phyloP scores from a whole-genome alignment of 805 yeast genomes.

The Saccharomycopsis olivae region DNA sequence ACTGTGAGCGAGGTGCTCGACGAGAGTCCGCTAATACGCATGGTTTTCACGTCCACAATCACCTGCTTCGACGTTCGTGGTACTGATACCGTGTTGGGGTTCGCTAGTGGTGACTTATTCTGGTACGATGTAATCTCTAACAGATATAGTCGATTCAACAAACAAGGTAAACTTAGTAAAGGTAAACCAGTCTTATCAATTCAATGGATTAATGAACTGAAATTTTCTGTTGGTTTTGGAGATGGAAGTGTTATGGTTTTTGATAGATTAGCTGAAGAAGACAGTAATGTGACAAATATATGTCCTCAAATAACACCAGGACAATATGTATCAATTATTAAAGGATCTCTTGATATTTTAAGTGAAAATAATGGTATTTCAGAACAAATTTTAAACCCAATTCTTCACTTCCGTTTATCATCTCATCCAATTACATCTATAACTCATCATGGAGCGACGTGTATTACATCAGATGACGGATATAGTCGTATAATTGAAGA shows the following conservation, averaged over 20 bases:
- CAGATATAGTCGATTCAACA: conserved; percentile 1
- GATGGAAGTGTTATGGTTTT: conserved; percentile 51
- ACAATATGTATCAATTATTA: too few relatives aligned
- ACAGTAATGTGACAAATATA: too few relatives aligned
- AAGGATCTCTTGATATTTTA: too few relatives aligned
- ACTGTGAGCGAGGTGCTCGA: conserved; percentile 31
- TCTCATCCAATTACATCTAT: conserved; percentile 45
- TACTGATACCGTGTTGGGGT: conserved; percentile 49
- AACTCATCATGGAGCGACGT: conserved; percentile 15
- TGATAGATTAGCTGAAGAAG: conserved; percentile 41
- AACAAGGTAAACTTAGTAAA: conserved; percentile 31
- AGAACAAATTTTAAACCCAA: too few relatives aligned
- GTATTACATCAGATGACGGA: conserved; percentile 59
- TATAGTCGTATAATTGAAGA: conserved; percentile 47
- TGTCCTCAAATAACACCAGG: too few relatives aligned
- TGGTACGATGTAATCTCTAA: conserved; percentile 38
- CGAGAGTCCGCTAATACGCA: conserved; percentile 33
- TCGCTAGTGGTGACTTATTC: conserved; percentile 55
- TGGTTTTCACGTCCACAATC: conserved; percentile 26
- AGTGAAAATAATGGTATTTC: too few relatives aligned
- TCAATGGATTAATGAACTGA: conserved; percentile 36
- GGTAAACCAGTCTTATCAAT: conserved; percentile 33
- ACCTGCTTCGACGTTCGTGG: conserved; percentile 15
- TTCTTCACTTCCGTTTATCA: conserved; percentile 56
- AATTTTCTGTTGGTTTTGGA: conserved; percentile 47